These are phyloP conservation scores for Paramecium pentaurelia DNA, from an alignment of 73 alveolate genomes.

Conservation along the genomic window DNA sequence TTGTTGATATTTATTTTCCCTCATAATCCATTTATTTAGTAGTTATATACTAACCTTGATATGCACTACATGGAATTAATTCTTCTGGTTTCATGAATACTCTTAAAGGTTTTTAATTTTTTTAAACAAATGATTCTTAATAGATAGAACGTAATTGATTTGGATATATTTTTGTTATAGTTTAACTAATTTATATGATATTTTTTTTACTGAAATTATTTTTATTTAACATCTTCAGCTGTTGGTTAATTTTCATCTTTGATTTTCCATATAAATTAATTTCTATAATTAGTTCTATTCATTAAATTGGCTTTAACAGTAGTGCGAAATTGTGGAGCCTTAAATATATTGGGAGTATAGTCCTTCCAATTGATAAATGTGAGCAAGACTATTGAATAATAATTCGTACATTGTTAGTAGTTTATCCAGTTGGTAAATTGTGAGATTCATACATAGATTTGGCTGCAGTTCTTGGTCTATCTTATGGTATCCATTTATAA, in stretches of 20 bases:
- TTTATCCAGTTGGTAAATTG: background rate
- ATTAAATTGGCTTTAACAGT: background rate
- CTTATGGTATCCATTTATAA: background rate
- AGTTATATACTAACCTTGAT: background rate
- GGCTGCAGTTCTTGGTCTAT: background rate
- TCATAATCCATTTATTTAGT: slow-evolving; percentile 8
- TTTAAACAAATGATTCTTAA: background rate
- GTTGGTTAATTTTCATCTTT: background rate
- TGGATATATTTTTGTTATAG: background rate
- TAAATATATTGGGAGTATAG: background rate
- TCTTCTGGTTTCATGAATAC: background rate
- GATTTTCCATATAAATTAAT: background rate
- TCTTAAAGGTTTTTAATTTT: background rate
- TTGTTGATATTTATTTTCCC: background rate
- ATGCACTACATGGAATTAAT: background rate
- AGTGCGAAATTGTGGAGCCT: slow-evolving; percentile 8
- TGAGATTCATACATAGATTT: background rate
- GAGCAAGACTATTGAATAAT: background rate
- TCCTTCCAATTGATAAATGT: slow-evolving; percentile 45
- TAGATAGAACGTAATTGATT: background rate
- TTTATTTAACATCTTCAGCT: background rate
- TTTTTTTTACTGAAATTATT: background rate
- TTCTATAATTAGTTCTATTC: background rate
- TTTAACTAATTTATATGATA: background rate
- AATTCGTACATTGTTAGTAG: slow-evolving; percentile 8